Evolutionary conservation across 2,329 filamentous ascomycete genomes (phyloP).

Genomic region (Pseudocercospora musae): DNA sequence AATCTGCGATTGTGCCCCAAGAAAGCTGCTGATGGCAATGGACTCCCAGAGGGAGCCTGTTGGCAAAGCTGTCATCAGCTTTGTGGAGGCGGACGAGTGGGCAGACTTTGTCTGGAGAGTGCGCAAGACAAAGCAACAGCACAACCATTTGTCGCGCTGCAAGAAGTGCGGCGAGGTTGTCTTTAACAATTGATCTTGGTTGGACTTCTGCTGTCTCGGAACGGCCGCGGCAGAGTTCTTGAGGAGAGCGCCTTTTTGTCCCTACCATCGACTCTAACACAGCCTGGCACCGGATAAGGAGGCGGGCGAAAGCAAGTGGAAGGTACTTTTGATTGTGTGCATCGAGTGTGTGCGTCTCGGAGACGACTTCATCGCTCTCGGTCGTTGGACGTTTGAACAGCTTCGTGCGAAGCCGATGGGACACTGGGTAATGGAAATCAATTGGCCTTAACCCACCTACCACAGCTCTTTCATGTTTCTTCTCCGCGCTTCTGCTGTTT

Average conservation of each 20-base stretch:
- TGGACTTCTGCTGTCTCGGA: background rate
- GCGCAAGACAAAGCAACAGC: slow-evolving; percentile 17
- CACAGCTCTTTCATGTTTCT: background rate
- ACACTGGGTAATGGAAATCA: background rate
- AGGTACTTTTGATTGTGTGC: background rate
- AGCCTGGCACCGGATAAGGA: background rate
- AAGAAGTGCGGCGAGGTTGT: slow-evolving; percentile 9
- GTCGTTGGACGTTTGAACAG: background rate
- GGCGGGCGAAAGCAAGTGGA: background rate
- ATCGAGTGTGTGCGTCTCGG: background rate
- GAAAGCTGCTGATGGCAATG: background rate
- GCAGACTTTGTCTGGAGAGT: slow-evolving; percentile 15
- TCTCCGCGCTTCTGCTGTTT: background rate
- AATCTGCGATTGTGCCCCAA: slow-evolving; percentile 13
- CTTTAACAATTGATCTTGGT: slow-evolving; percentile 10
- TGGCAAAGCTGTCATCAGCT: slow-evolving; percentile 3
- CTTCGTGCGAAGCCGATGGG: background rate
- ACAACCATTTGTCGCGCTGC: slow-evolving; percentile 8
- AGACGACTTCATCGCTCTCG: background rate
- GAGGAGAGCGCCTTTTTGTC: background rate
- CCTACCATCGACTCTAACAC: background rate
- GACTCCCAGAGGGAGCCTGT: background rate
- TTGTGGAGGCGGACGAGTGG: slow-evolving; percentile 12
- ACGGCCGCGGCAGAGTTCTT: background rate
- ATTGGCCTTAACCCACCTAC: background rate